Evolutionary conservation across 345 rosid species (phyloP), one percentile per base, ranked within the genome.

Genomic region (Syzygium aromaticum): DNA sequence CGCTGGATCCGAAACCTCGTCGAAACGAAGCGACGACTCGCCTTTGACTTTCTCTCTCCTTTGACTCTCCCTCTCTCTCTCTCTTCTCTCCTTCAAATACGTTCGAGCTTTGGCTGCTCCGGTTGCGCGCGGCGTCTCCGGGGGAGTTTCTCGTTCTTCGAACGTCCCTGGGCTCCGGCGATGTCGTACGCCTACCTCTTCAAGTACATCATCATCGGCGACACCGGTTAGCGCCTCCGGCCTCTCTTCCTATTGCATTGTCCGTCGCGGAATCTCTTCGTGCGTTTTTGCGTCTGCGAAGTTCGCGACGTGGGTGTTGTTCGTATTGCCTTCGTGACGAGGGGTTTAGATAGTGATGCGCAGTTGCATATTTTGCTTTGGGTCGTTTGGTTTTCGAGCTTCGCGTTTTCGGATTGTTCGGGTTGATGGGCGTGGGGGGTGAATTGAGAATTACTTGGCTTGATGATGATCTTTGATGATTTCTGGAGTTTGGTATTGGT

Each of bases 141-240:
- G 5, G 54, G 40, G 8, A 28, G 3, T 51, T 43, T 22, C 52
- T n/a, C 54, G 28, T 52, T 16, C 54, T 3, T 8, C 46, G 46
- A 6, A 43, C 46, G 5, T 43, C 46, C 7, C 7, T 43, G 46
- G 46, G 46, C 38, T 16, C 46, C 17, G 14, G 33, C 85, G 64
- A 86, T 78, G 88, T 86, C 88, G 2, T 86, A 86, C 88, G 88
- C 88, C 38, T 86, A 86, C 85, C 88, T 86, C 77, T 86, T 86
- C 88, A 86, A 86, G 88, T 86, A 86, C 85, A 86, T 86, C 85
- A 86, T 86, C 88, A 86, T 86, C 85, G 88, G 88, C 85, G 88
- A 86, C 46, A 86, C 88, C 52, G 88, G 88, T 86, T 86, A 54
- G 40, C 46, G 46, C 54, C 14, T 73, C n/a, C 8, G 49, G 46